Base-by-base conservation (phyloP, 805 yeast genomes). In the Metschnikowia arizonensis region DNA sequence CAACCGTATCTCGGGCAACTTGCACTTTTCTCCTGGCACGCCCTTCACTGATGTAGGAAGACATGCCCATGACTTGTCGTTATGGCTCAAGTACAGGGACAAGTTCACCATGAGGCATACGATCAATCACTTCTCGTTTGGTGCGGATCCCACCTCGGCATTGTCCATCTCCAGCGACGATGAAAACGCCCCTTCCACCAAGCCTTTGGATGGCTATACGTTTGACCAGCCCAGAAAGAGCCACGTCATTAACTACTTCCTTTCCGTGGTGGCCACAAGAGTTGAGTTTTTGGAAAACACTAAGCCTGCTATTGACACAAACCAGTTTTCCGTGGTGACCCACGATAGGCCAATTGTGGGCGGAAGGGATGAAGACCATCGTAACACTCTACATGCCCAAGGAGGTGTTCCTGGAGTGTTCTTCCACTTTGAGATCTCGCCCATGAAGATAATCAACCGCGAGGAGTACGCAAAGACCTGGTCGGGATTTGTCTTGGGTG, bases 1-100 rank as follows among this genome's bases (percentile, higher is more conserved):
- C 59, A 87, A 87, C 65, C 80, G 95, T 66, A 85, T 93, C 35
- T 82, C 85, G 18, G 99, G 99, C 39, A 85, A 88, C 58, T 68
- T 93, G 51, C 98, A 93, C 69, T 89, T 93, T 74, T 97, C 97
- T 1, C 98, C 99, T 3, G 99, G 99, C 33, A 81, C 85, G 21
- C 81, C 95, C 1, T 74, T 73, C 57, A 77, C 82, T 32, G 63
- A 66, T 46, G 64, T 68, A 8, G 80, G 79, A 14, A 74, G 76
- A 41, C 99, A 93, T 63, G 74, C 79, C 48, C 99, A 93, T 68
- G 99, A 93, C 60, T 65, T 85, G 44, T 84, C 96, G 6, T 72
- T 88, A 43, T 93, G 78, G 66, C 68, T 69, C 25, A 72, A 79
- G 51, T 72, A 75, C 49, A 64, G 65, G 1, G 76, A 74, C 46